phyloP scores from a whole-genome alignment of 2,329 filamentous ascomycete species.

The Ophiostoma novo-ulmi region DNA sequence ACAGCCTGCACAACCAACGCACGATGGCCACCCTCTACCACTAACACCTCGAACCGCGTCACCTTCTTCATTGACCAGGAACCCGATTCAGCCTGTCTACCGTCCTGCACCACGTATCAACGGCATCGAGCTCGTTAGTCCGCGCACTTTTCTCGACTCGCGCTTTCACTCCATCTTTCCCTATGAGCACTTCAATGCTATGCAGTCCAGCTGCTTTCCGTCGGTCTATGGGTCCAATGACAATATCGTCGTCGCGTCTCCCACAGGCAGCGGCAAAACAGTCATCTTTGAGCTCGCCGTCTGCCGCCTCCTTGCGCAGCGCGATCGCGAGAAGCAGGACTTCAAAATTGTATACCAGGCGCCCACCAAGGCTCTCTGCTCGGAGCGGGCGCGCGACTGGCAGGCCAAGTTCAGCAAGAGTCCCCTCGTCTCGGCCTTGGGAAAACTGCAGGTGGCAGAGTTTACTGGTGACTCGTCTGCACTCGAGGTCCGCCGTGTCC shows the following conservation, averaged over 20 bases:
- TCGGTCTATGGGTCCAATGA: constrained; percentile 61
- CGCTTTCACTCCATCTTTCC: constrained; percentile 62
- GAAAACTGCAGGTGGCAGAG: constrained; percentile 62
- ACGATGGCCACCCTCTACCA: neutral
- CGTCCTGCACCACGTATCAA: constrained; percentile 22
- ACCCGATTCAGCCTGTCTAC: neutral
- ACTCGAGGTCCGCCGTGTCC: constrained; percentile 60
- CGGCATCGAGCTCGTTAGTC: constrained; percentile 39
- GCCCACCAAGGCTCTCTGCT: constrained; percentile 76
- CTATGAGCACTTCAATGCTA: constrained; percentile 71
- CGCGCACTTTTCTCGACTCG: constrained; percentile 56
- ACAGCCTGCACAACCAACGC: neutral
- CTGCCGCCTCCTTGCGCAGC: constrained; percentile 59
- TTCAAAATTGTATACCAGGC: constrained; percentile 84
- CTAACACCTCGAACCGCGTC: constrained; percentile 20
- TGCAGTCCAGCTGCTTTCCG: constrained; percentile 74
- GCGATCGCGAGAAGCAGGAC: constrained; percentile 43
- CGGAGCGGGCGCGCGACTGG: constrained; percentile 74
- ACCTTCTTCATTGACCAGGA: neutral
- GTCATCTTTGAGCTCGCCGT: constrained; percentile 76
- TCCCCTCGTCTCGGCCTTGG: neutral
- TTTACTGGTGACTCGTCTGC: constrained; percentile 76
- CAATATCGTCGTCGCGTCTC: constrained; percentile 75
- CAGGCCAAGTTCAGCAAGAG: constrained; percentile 57
- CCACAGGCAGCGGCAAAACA: constrained; percentile 83